These are phyloP conservation scores for Colletotrichum sp. DNA, from an alignment of 2,329 filamentous ascomycete genomes.

Conservation along the genomic window DNA sequence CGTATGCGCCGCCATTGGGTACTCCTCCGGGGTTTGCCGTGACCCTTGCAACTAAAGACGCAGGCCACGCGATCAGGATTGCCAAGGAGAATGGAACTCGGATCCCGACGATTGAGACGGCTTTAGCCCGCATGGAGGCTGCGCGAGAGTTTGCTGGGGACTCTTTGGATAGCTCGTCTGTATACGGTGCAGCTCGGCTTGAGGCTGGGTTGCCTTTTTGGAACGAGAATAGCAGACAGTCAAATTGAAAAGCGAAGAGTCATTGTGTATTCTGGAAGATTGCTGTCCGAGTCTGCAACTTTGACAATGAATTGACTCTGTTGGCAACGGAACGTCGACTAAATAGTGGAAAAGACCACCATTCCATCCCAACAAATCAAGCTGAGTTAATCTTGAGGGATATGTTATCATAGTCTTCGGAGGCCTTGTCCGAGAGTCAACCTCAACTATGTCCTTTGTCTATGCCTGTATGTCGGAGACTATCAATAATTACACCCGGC, in stretches of 20 bases:
- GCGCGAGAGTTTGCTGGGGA: constrained; percentile 13
- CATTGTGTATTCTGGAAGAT: neutral
- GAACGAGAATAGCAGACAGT: constrained; percentile 14
- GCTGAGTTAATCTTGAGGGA: neutral
- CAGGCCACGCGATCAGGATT: constrained; percentile 11
- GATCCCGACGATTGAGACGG: constrained; percentile 9
- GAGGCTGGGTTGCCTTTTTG: constrained; percentile 15
- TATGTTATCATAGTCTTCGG: neutral
- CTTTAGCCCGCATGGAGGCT: constrained; percentile 3
- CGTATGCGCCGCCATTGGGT: constrained; percentile 27
- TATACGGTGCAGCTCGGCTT: constrained; percentile 8
- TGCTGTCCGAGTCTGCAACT: neutral
- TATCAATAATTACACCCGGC: neutral
- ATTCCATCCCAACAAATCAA: neutral
- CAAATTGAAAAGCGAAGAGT: neutral
- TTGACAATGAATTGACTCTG: neutral
- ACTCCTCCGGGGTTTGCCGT: constrained; percentile 8
- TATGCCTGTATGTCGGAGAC: neutral
- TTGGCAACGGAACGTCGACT: neutral
- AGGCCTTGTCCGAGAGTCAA: neutral
- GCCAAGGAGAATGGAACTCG: constrained; percentile 3
- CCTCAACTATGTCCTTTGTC: neutral
- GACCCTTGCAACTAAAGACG: constrained; percentile 11
- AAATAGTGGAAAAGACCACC: neutral
- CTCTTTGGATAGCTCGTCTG: constrained; percentile 8